These are phyloP conservation scores for Cunninghamia lanceolata DNA, from an alignment of 75 land plant species.

Conservation along the genomic window DNA sequence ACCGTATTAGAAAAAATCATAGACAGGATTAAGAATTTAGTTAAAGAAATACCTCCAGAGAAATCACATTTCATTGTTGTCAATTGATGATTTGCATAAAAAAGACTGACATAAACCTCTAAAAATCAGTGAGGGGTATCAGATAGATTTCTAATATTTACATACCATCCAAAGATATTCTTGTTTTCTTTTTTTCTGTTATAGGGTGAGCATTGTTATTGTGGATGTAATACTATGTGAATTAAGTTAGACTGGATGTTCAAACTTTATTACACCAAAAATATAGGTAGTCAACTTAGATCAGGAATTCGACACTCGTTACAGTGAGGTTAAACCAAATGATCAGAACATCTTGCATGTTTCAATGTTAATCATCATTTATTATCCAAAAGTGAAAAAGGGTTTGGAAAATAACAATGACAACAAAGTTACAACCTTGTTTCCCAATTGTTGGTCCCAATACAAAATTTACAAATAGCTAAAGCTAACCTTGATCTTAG, in stretches of 20 bases:
- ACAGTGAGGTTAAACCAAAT: background rate
- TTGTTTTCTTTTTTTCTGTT: background rate
- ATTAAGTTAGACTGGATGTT: background rate
- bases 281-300: background rate
- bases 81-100: background rate
- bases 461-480: background rate
- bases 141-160: too few species aligned
- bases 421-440: background rate
- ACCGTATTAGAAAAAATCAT: background rate
- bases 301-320: background rate
- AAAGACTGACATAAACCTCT: background rate
- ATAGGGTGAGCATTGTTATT: background rate
- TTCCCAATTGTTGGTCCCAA: background rate
- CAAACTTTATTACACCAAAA: background rate
- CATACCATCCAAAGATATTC: background rate
- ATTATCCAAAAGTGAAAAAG: background rate
- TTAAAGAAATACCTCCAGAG: background rate
- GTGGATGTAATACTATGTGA: background rate
- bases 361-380: background rate
- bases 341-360: background rate
- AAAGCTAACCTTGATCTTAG: slow-evolving; percentile 63
- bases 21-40: background rate
- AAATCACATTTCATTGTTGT: background rate
- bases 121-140: background rate
- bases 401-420: background rate